Conservation (phyloP, 352 stramenopile genomes). For the Pythium plurisporium region DNA sequence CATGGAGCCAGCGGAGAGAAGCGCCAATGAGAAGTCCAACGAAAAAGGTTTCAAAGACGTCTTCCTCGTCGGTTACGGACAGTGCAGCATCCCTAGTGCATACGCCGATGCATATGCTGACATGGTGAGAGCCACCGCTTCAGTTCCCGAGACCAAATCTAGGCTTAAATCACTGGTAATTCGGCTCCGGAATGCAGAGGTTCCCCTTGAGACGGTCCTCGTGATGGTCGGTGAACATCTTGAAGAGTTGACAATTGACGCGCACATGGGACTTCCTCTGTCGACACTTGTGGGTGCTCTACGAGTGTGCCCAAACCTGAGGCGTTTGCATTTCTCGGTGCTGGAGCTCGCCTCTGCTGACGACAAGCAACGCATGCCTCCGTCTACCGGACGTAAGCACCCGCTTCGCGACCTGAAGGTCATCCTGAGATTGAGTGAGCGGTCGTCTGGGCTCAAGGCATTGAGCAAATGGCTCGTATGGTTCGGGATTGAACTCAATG, state of each 20-base stretch:
- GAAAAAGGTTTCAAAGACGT: background rate
- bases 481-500: background rate
- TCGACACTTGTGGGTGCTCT: background rate
- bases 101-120: background rate
- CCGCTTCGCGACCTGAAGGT: background rate
- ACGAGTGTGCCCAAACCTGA: background rate
- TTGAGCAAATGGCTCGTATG: background rate
- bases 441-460: background rate
- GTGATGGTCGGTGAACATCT: conserved; percentile 5
- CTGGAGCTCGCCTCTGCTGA: background rate
- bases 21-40: background rate
- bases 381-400: background rate
- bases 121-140: background rate
- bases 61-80: background rate
- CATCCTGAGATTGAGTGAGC: background rate
- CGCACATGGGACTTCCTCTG: background rate
- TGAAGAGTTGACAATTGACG: conserved; percentile 2
- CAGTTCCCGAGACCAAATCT: background rate
- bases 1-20: background rate
- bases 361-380: background rate
- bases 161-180: background rate
- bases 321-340: background rate
- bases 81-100: background rate
- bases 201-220: too few relatives aligned
- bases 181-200: too few relatives aligned